Percentiles rank a stretch among this genome's conserved stretches.
Conservation (phyloP, 768 basidiomycete species). For the Glaciozyma martinii region DNA sequence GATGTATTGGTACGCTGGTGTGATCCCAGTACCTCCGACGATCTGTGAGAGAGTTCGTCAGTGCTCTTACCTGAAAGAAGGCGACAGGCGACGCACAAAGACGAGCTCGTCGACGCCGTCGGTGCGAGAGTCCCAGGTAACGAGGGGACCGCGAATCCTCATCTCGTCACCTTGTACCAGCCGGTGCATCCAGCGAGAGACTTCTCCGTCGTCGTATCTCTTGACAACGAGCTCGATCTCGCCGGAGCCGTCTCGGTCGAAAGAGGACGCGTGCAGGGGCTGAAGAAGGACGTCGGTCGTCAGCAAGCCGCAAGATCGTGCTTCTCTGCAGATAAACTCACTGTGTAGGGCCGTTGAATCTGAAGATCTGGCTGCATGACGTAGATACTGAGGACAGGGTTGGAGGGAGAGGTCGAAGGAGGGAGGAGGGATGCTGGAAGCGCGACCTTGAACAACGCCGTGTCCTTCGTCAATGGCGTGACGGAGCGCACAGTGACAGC, state of each 20-base stretch:
- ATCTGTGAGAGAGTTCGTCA: slow-evolving; percentile 12
- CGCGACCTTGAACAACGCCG: slow-evolving; percentile 23
- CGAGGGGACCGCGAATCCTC: slow-evolving; percentile 26
- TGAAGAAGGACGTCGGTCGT: neutral
- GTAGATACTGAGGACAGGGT: slow-evolving; percentile 30
- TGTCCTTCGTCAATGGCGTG: slow-evolving; percentile 22
- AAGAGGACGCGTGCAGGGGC: slow-evolving; percentile 23
- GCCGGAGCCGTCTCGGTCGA: slow-evolving; percentile 13
- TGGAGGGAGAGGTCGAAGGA: slow-evolving; percentile 1
- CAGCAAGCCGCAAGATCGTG: neutral
- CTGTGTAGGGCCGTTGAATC: slow-evolving; percentile 35
- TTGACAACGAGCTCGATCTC: slow-evolving; percentile 33
- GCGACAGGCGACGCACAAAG: slow-evolving; percentile 24
- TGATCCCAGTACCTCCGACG: slow-evolving; percentile 35
- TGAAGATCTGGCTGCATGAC: slow-evolving; percentile 34
- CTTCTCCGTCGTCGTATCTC: slow-evolving; percentile 33
- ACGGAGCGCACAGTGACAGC: neutral
- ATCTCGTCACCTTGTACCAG: slow-evolving; percentile 23
- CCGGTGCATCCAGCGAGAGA: slow-evolving; percentile 29
- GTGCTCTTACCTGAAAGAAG: neutral
- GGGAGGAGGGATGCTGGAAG: slow-evolving; percentile 23
- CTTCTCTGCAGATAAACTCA: neutral
- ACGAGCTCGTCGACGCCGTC: slow-evolving; percentile 27
- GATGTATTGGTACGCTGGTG: slow-evolving; percentile 31
- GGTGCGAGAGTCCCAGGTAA: slow-evolving; percentile 29